Conservation (phyloP, 371 early-diverging fungal species). For the Coemansia sp. region DNA sequence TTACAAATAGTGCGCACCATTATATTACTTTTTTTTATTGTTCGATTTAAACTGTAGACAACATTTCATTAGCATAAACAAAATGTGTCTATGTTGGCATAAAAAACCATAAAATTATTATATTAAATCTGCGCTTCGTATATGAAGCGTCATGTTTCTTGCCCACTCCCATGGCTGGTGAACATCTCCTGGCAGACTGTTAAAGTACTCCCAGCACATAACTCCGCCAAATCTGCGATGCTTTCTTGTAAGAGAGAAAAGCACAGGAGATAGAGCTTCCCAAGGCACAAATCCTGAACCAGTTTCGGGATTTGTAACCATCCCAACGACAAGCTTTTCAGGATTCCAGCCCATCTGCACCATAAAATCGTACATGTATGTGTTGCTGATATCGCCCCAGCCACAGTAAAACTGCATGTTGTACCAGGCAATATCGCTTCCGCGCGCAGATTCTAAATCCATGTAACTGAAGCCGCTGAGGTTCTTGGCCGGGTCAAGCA, state of each 20-base stretch:
- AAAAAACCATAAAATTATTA: not conserved
- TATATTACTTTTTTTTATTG: not conserved
- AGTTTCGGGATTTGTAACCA: slow-evolving; percentile 14
- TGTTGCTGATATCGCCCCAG: slow-evolving; percentile 17
- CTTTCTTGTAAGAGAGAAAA: not conserved
- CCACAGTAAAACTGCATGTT: slow-evolving; percentile 17
- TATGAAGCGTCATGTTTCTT: not conserved
- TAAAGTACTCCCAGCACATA: slow-evolving; percentile 21
- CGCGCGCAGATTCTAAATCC: slow-evolving; percentile 9
- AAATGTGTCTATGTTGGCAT: not conserved
- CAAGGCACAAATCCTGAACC: slow-evolving; percentile 11
- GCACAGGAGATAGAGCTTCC: slow-evolving; percentile 4
- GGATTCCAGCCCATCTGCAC: slow-evolving; percentile 15
- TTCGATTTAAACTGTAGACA: not conserved
- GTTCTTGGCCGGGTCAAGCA: slow-evolving; percentile 15
- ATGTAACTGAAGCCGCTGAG: slow-evolving; percentile 12
- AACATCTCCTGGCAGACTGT: slow-evolving; percentile 7
- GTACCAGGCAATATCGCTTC: slow-evolving; percentile 14
- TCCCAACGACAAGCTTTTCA: slow-evolving; percentile 8
- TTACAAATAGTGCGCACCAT: not conserved
- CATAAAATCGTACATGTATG: slow-evolving; percentile 16
- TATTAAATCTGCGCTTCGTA: not conserved
- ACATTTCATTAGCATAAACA: not conserved
- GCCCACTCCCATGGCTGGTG: slow-evolving; percentile 4
- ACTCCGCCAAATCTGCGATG: slow-evolving; percentile 10